These are phyloP conservation scores for Daldinia concentrica DNA, from an alignment of 495 filamentous ascomycete genomes.

Conservation along the genomic window DNA sequence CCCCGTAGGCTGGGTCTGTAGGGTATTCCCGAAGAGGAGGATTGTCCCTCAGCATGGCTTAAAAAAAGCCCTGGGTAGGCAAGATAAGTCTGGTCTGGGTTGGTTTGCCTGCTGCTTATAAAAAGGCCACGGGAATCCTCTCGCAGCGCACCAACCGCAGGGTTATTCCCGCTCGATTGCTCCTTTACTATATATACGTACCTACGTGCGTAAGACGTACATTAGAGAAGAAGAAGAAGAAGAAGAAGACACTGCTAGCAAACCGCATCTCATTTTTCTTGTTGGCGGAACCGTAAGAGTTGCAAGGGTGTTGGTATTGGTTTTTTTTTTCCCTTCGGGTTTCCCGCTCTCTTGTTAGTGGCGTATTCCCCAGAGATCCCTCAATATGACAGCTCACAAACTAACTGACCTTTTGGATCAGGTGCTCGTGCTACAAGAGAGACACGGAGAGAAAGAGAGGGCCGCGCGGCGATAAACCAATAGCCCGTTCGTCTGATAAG, in stretches of 20 bases:
- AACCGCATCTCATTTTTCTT: not conserved
- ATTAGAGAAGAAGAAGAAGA: constrained; percentile 8
- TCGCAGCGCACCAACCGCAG: constrained; percentile 3
- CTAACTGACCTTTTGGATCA: constrained; percentile 5
- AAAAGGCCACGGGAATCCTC: constrained; percentile 26
- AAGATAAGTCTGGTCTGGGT: constrained; percentile 1
- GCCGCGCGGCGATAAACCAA: not conserved
- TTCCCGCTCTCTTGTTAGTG: constrained; percentile 27
- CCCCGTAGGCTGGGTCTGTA: not conserved
- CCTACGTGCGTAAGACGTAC: constrained; percentile 18
- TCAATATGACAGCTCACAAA: constrained; percentile 38
- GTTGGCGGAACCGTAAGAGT: constrained; percentile 1
- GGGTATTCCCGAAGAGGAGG: constrained; percentile 4
- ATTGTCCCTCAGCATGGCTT: constrained; percentile 20
- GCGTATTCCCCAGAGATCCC: constrained; percentile 20
- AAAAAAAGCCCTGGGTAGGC: not conserved
- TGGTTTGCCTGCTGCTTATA: constrained; percentile 25
- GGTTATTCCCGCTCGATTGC: constrained; percentile 19
- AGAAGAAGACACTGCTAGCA: not conserved
- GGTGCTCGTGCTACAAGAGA: constrained; percentile 11
- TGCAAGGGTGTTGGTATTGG: not conserved
- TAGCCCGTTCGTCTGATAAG: not conserved
- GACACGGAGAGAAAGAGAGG: not conserved
- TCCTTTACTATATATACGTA: not conserved
- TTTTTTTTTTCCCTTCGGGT: not conserved